Evolutionary conservation across 225 moss, liverwort and hornwort species (phyloP), one percentile per base, ranked within the genome.

Genomic region (Marchantia paleacea): DNA sequence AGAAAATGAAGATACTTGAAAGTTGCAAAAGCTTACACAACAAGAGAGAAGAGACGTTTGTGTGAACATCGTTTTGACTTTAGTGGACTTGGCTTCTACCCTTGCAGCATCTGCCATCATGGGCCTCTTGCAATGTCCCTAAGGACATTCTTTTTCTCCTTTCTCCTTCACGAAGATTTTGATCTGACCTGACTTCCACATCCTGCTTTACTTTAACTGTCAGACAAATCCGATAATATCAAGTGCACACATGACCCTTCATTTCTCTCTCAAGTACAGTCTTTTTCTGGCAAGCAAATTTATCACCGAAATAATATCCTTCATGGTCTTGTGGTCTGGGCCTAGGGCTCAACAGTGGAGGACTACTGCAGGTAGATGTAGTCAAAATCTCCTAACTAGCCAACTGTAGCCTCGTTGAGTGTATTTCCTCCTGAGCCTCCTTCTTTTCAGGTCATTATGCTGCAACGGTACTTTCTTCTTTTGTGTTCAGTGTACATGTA

Each of bases 281-380:
- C 22, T 63, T 20, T 63, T 85, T 88, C 76, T 86, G 96, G 94
- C 65, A 94, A 79, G 55, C 13, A 55, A 55, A 55, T 55, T 55
- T 55, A 55, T 55, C 55, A 18, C 12, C 18, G 2, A 55, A 55
- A 55, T 55, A 12, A 55, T 55, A 55, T 55, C 55, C 13, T 55
- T 5, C 55, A 55, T 55, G 55, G 55, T 4, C 12, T 55, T 12
- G 18, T 55, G 55, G 55, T 55, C 55, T 55, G 55, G 18, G 55
- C 13, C 55, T 55, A 55, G 13, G 2, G 18, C 55, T 55, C 55
- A 55, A 55, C 39, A 39, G 39, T 39, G 39, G 39, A 2, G 3
- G 39, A 39, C 39, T 39, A 2, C 39, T 39, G 39, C 39, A 39
- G 39, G 39, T 39, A 39, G 39, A 39, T 39, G 39, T 39, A 39